These are phyloP conservation scores for Castanospermum australe DNA, from an alignment of 306 rosid species.

Conservation along the genomic window DNA sequence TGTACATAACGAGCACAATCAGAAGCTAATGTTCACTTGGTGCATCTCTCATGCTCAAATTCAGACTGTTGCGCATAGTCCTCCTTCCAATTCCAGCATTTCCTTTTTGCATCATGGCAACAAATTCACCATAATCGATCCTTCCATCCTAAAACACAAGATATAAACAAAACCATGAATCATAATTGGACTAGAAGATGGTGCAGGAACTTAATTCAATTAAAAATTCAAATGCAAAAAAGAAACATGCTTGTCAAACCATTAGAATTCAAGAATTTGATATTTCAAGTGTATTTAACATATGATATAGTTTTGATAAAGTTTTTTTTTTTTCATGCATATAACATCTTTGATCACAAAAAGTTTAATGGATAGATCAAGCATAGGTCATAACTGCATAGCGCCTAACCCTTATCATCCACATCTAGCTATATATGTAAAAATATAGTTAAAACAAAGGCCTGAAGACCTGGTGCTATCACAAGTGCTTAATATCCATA, in stretches of 20 bases:
- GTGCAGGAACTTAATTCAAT: slow-evolving; percentile 3
- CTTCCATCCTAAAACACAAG: slow-evolving; percentile 74
- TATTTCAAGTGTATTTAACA: slow-evolving; percentile 8
- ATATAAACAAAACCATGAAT: slow-evolving; percentile 26
- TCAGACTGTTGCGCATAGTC: slow-evolving; percentile 90
- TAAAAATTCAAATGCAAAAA: background rate
- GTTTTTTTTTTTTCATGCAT: background rate
- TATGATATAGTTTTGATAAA: background rate
- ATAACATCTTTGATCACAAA: slow-evolving; percentile 8
- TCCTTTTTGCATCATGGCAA: slow-evolving; percentile 98
- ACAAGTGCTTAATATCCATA: background rate
- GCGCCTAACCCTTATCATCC: background rate
- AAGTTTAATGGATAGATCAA: slow-evolving; percentile 16
- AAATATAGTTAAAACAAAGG: background rate
- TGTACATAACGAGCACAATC: slow-evolving; percentile 39
- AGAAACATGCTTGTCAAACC: slow-evolving; percentile 17
- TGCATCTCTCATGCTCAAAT: slow-evolving; percentile 91
- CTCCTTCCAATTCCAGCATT: slow-evolving; percentile 86
- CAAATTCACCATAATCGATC: slow-evolving; percentile 90
- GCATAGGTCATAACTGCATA: slow-evolving; percentile 2
- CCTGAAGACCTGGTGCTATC: background rate
- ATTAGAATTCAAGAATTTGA: slow-evolving; percentile 24
- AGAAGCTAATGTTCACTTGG: slow-evolving; percentile 61
- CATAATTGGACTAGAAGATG: slow-evolving; percentile 16
- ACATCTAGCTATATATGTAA: background rate